Evolutionary conservation across 2,329 filamentous ascomycete species (phyloP).

Genomic region (Neoascochyta sp.): DNA sequence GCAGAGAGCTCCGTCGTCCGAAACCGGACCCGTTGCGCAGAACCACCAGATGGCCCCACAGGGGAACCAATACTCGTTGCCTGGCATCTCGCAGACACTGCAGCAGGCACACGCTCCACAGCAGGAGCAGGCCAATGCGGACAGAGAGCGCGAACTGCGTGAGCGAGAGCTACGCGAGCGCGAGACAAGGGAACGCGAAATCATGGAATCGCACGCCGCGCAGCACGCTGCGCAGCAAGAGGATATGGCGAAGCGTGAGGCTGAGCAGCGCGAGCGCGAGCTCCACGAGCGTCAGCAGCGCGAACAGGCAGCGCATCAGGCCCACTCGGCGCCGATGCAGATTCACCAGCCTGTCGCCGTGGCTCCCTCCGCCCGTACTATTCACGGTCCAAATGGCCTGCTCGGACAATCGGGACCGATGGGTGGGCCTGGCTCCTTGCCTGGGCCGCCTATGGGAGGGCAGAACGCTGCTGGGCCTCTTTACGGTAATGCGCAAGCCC

Average conservation of each 20-base stretch:
- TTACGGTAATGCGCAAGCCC: slow-evolving; percentile 68
- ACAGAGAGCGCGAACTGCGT: slow-evolving; percentile 49
- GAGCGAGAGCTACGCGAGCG: slow-evolving; percentile 43
- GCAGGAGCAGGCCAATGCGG: slow-evolving; percentile 35
- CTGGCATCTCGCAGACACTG: slow-evolving; percentile 45
- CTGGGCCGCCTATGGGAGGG: slow-evolving; percentile 51
- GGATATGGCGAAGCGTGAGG: slow-evolving; percentile 47
- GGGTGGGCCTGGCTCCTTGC: slow-evolving; percentile 48
- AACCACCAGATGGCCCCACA: slow-evolving; percentile 31
- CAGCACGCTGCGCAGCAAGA: slow-evolving; percentile 49
- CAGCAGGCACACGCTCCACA: slow-evolving; percentile 34
- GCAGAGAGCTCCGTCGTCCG: slow-evolving; percentile 36
- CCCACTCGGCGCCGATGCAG: slow-evolving; percentile 80
- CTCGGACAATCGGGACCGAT: slow-evolving; percentile 58
- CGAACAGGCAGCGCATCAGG: slow-evolving; percentile 75
- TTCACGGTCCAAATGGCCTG: slow-evolving; percentile 88
- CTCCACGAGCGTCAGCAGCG: slow-evolving; percentile 55
- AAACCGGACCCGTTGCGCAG: slow-evolving; percentile 35
- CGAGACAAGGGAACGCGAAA: slow-evolving; percentile 48
- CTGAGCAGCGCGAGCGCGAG: slow-evolving; percentile 54
- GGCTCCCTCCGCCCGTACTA: slow-evolving; percentile 68
- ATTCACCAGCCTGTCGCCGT: slow-evolving; percentile 89
- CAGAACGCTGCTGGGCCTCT: slow-evolving; percentile 60
- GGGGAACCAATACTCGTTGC: slow-evolving; percentile 43
- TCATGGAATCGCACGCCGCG: slow-evolving; percentile 48